phyloP scores from a whole-genome alignment of 192 early-diverging fungal species.

The Umbelopsis ramanniana region DNA sequence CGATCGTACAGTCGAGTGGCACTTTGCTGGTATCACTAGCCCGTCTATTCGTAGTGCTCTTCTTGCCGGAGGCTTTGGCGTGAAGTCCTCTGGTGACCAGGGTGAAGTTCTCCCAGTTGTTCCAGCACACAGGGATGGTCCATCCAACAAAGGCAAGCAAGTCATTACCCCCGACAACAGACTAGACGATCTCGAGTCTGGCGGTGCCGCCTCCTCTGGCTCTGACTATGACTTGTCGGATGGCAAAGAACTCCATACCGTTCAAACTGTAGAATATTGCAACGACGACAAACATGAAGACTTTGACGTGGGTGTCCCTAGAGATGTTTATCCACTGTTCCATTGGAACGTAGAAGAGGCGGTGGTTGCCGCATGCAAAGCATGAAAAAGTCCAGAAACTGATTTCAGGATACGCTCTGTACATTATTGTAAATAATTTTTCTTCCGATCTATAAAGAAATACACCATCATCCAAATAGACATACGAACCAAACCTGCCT shows the following conservation, averaged over 20 bases:
- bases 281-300: neutral
- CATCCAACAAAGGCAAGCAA: neutral
- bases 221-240: neutral
- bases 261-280: conserved; percentile 14
- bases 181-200: neutral
- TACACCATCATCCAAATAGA: neutral
- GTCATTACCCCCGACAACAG: neutral
- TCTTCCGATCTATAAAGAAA: neutral
- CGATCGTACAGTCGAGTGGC: conserved; percentile 41
- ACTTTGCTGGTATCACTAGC: conserved; percentile 39
- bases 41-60: conserved; percentile 34
- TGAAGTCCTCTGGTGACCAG: neutral
- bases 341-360: conserved; percentile 42
- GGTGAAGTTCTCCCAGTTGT: conserved; percentile 31
- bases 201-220: neutral
- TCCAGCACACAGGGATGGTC: conserved; percentile 24
- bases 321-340: conserved; percentile 37
- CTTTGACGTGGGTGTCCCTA: conserved; percentile 18
- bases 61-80: conserved; percentile 41
- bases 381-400: neutral
- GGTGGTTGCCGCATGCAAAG: conserved; percentile 15
- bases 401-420: neutral
- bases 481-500: neutral
- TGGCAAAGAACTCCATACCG: neutral
- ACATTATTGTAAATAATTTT: conserved; percentile 5